A percentile compares a stretch with the other conserved stretches of the same genome.
Evolutionary conservation across 1,284 basidiomycete genomes (phyloP).

Genomic region (Gymnopus androsaceus): DNA sequence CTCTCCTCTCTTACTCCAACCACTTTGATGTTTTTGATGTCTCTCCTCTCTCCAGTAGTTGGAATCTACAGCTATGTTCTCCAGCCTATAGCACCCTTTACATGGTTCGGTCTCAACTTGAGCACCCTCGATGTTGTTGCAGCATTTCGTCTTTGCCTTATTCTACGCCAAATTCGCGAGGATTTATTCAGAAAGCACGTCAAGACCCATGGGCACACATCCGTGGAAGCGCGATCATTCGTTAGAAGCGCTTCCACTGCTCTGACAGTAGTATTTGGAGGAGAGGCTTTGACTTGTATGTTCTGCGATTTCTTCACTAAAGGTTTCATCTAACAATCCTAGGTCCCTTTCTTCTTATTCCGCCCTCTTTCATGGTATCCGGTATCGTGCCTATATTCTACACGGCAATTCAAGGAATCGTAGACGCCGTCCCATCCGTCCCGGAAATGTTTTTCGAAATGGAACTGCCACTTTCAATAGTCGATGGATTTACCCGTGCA

Average conservation of each 20-base stretch:
- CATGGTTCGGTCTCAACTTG: slow-evolving; percentile 63
- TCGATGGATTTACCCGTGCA: slow-evolving; percentile 72
- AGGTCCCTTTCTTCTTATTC: slow-evolving; percentile 65
- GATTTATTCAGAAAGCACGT: slow-evolving; percentile 45
- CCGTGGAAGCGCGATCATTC: slow-evolving; percentile 55
- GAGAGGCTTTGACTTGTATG: slow-evolving; percentile 66
- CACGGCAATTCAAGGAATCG: slow-evolving; percentile 51
- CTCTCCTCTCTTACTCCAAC: too few species aligned
- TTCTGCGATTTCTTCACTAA: slow-evolving; percentile 9
- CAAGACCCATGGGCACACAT: slow-evolving; percentile 32
- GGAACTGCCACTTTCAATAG: slow-evolving; percentile 63
- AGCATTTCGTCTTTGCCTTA: slow-evolving; percentile 65
- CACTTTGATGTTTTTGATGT: slow-evolving; percentile 22
- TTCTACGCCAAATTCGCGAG: slow-evolving; percentile 68
- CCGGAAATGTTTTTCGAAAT: slow-evolving; percentile 51
- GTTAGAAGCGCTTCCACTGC: slow-evolving; percentile 57
- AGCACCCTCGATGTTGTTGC: slow-evolving; percentile 67
- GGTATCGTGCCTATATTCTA: slow-evolving; percentile 60
- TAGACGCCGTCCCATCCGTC: slow-evolving; percentile 60
- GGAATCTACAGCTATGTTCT: slow-evolving; percentile 55
- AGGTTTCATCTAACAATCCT: not conserved
- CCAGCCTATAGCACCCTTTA: slow-evolving; percentile 65
- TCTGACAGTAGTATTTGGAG: slow-evolving; percentile 70
- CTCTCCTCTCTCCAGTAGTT: slow-evolving; percentile 45
- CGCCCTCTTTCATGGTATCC: slow-evolving; percentile 72